A percentile compares a stretch with the other conserved stretches of the same genome.
These are phyloP conservation scores for Ceratobasidium theobromae DNA, from an alignment of 1,284 basidiomycete species.

Conservation along the genomic window DNA sequence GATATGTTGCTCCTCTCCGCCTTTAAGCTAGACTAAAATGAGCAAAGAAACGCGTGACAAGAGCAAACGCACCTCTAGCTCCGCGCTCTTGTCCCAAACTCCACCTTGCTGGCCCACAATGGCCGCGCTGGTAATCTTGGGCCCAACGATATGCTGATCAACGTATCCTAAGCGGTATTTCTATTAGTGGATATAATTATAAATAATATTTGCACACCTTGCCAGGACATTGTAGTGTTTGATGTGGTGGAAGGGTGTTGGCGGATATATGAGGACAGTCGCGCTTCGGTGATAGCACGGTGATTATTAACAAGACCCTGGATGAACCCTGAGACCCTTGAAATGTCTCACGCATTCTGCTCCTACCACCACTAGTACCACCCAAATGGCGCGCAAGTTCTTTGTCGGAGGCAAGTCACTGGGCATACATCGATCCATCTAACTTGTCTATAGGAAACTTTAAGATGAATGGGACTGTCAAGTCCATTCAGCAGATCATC, in stretches of 20 bases:
- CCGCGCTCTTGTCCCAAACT: too few relatives aligned
- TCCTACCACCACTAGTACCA: too few relatives aligned
- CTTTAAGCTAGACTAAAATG: too few relatives aligned
- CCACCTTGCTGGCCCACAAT: too few relatives aligned
- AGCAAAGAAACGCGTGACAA: too few relatives aligned
- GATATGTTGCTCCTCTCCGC: too few relatives aligned
- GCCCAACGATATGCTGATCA: conserved; percentile 82
- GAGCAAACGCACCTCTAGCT: too few relatives aligned
- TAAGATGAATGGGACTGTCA: conserved; percentile 83
- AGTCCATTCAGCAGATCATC: conserved; percentile 66
- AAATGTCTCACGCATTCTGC: too few relatives aligned
- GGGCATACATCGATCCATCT: neutral
- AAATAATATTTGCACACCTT: conserved; percentile 44
- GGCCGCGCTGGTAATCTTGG: too few relatives aligned
- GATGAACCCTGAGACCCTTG: neutral
- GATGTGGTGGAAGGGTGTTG: conserved; percentile 16
- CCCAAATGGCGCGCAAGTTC: conserved; percentile 71
- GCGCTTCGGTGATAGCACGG: conserved; percentile 13
- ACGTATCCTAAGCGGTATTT: conserved; percentile 72
- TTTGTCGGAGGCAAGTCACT: conserved; percentile 67
- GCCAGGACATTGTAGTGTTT: conserved; percentile 53
- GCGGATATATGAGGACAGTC: conserved; percentile 22
- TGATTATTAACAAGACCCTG: conserved; percentile 12
- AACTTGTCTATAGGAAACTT: conserved; percentile 63
- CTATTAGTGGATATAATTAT: neutral